phyloP scores from a whole-genome alignment of 306 rosid genomes.

The Casuarina glauca region DNA sequence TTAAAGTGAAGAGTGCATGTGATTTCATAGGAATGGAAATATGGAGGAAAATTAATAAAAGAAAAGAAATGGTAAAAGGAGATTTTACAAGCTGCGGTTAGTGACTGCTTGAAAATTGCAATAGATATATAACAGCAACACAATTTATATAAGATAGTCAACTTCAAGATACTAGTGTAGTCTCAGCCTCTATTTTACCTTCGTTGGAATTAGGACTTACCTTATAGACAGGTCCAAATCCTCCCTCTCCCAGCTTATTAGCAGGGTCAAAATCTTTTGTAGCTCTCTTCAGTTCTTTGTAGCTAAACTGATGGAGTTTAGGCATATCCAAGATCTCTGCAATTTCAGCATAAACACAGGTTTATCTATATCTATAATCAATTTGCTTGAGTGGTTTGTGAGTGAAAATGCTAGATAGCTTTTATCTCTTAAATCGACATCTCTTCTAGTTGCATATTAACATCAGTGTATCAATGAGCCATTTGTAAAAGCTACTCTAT shows the following conservation, averaged over 20 bases:
- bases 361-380: not conserved
- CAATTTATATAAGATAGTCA: not conserved
- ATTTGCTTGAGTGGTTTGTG: not conserved
- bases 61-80: not conserved
- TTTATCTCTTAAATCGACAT: not conserved
- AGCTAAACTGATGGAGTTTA: conserved; percentile 66
- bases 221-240: conserved; percentile 86
- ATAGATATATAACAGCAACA: not conserved
- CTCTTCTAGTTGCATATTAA: not conserved
- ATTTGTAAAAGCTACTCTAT: not conserved
- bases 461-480: not conserved
- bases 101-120: not conserved
- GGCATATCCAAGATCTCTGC: conserved; percentile 63
- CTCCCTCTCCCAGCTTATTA: conserved; percentile 84
- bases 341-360: conserved; percentile 25
- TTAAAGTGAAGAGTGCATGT: not conserved
- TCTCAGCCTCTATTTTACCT: not conserved
- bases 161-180: not conserved
- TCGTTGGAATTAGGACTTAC: conserved; percentile 30
- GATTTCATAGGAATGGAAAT: not conserved
- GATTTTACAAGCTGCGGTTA: not conserved
- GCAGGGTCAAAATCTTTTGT: conserved; percentile 57
- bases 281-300: conserved; percentile 57
- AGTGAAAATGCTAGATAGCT: not conserved
- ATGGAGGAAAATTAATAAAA: not conserved